Evolutionary conservation across 1,284 basidiomycete species (phyloP).

Genomic region (Hypsizygus ulmarius): DNA sequence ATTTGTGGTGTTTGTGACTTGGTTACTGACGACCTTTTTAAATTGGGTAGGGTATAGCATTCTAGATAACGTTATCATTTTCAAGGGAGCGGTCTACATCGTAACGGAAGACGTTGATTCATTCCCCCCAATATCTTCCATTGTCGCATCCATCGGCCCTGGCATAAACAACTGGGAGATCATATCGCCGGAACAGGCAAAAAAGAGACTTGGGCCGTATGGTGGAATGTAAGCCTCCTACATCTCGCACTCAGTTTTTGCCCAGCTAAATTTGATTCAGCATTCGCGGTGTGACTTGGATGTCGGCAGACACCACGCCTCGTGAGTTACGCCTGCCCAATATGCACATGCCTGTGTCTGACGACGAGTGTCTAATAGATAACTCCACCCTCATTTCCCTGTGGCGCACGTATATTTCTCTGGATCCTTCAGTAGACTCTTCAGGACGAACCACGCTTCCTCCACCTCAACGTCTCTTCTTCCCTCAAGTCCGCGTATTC

Average conservation of each 20-base stretch:
- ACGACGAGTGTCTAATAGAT: constrained; percentile 35
- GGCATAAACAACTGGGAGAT: constrained; percentile 68
- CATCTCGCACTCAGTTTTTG: neutral
- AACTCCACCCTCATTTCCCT: constrained; percentile 76
- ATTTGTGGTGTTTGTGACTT: constrained; percentile 10
- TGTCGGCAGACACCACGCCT: constrained; percentile 46
- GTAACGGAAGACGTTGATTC: constrained; percentile 53
- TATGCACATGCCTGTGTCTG: neutral
- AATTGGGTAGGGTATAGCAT: constrained; percentile 68
- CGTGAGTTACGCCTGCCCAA: constrained; percentile 34
- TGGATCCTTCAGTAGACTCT: constrained; percentile 54
- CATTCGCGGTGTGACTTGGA: constrained; percentile 55
- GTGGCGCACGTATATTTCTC: constrained; percentile 74
- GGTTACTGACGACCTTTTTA: constrained; percentile 3
- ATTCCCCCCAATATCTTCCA: constrained; percentile 49
- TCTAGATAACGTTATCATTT: constrained; percentile 71
- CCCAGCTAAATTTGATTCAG: constrained; percentile 27
- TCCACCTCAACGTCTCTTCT: constrained; percentile 69
- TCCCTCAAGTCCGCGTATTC: constrained; percentile 63
- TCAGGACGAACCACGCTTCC: constrained; percentile 53
- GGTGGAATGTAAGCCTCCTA: constrained; percentile 50
- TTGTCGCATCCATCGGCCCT: constrained; percentile 45
- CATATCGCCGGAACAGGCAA: constrained; percentile 54
- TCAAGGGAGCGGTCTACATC: constrained; percentile 68
- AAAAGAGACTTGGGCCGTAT: constrained; percentile 46